Percentiles rank a stretch among this genome's conserved stretches.
Conservation (phyloP, 495 filamentous ascomycete species). For the Talaromyces wortmannii region DNA sequence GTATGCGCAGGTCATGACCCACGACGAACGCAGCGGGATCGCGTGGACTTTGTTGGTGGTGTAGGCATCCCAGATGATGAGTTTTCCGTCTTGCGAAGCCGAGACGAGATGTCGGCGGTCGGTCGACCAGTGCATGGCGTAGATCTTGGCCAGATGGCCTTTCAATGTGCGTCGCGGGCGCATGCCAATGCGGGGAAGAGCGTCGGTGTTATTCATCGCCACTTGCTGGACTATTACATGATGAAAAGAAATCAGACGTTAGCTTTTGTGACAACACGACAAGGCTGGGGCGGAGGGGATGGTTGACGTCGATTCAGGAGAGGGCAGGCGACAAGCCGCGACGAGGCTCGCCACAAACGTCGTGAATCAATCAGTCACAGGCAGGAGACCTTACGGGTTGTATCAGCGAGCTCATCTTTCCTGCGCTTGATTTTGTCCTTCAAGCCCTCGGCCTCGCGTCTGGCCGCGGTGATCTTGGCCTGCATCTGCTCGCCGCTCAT, state of each 20-base stretch:
- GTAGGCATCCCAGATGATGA: conserved; percentile 99
- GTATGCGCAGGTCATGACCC: conserved; percentile 99
- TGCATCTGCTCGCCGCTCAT: conserved; percentile 70
- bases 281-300: not conserved
- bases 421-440: conserved; percentile 99
- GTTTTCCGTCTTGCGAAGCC: conserved; percentile 96
- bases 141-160: conserved; percentile 97
- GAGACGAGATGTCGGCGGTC: conserved; percentile 97
- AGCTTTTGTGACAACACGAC: not conserved
- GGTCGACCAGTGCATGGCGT: conserved; percentile 99
- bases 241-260: conserved; percentile 8
- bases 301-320: not conserved
- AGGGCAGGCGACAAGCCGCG: no score
- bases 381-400: conserved; percentile 64
- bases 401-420: conserved; percentile 98
- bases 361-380: no score
- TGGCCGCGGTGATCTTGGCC: conserved; percentile 88
- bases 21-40: conserved; percentile 95
- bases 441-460: conserved; percentile 94
- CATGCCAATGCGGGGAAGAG: conserved; percentile 89
- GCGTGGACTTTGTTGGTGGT: conserved; percentile 99
- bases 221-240: conserved; percentile 71
- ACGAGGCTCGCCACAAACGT: no score
- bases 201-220: conserved; percentile 79
- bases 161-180: conserved; percentile 92